These are phyloP conservation scores for Colletotrichum theobromicola DNA, from an alignment of 2,329 filamentous ascomycete species.

Conservation along the genomic window DNA sequence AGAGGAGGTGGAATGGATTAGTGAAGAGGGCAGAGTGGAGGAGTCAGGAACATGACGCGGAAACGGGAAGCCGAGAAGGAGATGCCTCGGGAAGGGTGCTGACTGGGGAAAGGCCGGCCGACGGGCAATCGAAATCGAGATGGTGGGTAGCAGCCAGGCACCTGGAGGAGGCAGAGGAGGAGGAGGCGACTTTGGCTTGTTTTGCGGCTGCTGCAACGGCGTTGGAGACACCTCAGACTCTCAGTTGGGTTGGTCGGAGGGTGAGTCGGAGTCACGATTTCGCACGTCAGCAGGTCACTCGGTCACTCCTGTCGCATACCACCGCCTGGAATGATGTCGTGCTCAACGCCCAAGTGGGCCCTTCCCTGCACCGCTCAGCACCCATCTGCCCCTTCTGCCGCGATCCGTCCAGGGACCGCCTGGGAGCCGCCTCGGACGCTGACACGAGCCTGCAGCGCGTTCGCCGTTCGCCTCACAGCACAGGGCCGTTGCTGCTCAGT, in stretches of 20 bases:
- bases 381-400: background rate
- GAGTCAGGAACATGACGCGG: background rate
- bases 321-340: constrained; percentile 13
- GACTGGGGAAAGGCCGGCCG: background rate
- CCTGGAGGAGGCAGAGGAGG: background rate
- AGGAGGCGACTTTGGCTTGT: background rate
- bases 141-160: background rate
- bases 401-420: background rate
- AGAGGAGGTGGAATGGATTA: background rate
- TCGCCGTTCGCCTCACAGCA: background rate
- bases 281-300: constrained; percentile 19
- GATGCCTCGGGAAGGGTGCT: background rate
- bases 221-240: too few species aligned
- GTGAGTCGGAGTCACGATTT: constrained; percentile 12
- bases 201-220: background rate
- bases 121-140: background rate
- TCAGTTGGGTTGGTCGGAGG: background rate
- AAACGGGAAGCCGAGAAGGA: background rate
- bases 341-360: background rate
- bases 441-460: background rate
- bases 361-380: background rate
- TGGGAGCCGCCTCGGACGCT: background rate
- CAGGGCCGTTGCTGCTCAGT: background rate
- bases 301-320: background rate
- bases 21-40: background rate